Base-by-base conservation (phyloP, 768 basidiomycete genomes). In the Mrakia hoshinonis region DNA sequence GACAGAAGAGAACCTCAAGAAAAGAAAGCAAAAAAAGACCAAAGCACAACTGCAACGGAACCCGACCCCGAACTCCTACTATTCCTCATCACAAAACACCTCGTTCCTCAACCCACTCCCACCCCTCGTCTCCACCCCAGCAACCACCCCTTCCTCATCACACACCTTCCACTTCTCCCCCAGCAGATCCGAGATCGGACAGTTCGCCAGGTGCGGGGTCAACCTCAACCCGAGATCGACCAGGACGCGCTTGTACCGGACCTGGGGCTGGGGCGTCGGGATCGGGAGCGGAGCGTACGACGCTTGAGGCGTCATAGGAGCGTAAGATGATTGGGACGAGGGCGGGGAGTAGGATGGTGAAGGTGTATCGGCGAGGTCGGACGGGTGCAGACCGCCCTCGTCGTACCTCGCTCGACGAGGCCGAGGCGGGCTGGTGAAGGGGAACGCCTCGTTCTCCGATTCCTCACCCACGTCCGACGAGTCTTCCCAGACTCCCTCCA, bases 111-210 rank as follows among this genome's bases (percentile, higher is more conserved):
- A 39, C 4, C 31, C 22, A 39, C 58, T 61, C 58, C 58, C 58
- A 0, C 58, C 20, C 29, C 55, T 29, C 0, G 6, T 13, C 58
- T 58, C 9, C 54, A 31, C 24, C 54, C n/a, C n/a, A n/a, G n/a
- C n/a, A n/a, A 1, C 11, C 20, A 22, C 31, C 20, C 34, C 58
- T 22, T 39, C 34, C 55, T 36, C 55, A 31, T 36, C 31, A 9
- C 31, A 36, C 22, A 61, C 31, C 36, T 36, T 61, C 58, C 58
- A 61, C 34, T 61, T 61, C 36, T 61, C 58, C 5, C 31, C 58
- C 36, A 61, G 11, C 18, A 61, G 22, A 29, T 61, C 58, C 6
- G 58, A 61, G 34, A 61, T 34, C 12, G 58, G 58, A 18, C 31
- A 36, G 36, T 4, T 20, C 15, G 6, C 43, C 4, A 61, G 10